These are phyloP conservation scores for Gastrolobium bilobum DNA, from an alignment of 306 rosid genomes.

Conservation along the genomic window DNA sequence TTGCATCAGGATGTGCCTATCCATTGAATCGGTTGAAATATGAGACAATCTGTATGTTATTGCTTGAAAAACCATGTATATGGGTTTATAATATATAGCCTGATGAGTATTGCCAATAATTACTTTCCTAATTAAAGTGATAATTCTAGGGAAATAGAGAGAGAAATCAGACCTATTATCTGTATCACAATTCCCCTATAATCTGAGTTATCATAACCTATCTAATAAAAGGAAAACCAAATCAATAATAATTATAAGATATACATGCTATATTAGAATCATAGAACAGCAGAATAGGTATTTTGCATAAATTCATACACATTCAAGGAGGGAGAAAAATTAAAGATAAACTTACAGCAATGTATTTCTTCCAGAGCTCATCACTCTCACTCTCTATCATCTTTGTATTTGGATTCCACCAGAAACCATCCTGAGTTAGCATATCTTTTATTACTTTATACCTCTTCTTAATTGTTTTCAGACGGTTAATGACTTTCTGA, in stretches of 20 bases:
- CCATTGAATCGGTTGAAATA: constrained; percentile 23
- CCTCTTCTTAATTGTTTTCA: constrained; percentile 86
- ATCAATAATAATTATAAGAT: too few relatives aligned
- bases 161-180: too few relatives aligned
- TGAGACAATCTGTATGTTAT: too few relatives aligned
- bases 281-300: constrained; percentile 41
- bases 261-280: too few relatives aligned
- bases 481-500: constrained; percentile 84
- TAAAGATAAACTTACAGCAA: constrained; percentile 59
- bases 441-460: constrained; percentile 77
- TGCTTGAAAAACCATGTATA: too few relatives aligned
- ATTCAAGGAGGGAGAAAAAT: constrained; percentile 38
- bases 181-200: too few relatives aligned
- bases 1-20: constrained; percentile 82
- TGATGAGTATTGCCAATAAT: too few relatives aligned
- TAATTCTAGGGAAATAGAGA: too few relatives aligned
- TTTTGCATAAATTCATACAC: constrained; percentile 17
- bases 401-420: constrained; percentile 74
- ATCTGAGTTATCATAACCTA: too few relatives aligned
- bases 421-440: constrained; percentile 75
- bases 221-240: too few relatives aligned
- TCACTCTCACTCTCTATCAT: constrained; percentile 73
- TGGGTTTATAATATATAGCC: too few relatives aligned
- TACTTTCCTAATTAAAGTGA: too few relatives aligned
- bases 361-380: constrained; percentile 80